Conservation (phyloP, 805 yeast species). For the Metschnikowia borealis region DNA sequence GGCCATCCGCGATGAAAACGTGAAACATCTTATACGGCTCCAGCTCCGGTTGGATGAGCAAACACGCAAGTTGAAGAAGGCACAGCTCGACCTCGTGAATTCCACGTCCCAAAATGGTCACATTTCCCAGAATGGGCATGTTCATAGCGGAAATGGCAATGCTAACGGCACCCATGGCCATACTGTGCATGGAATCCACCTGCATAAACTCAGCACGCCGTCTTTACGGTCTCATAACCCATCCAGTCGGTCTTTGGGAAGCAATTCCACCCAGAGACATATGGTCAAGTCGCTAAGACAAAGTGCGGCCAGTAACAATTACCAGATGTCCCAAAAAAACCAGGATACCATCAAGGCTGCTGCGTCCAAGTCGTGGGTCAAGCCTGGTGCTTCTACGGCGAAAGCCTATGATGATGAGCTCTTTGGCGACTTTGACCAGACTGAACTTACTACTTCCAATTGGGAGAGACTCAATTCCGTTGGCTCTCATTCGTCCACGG, state of each 20-base stretch:
- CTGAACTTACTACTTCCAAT: slow-evolving; percentile 18
- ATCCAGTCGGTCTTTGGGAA: slow-evolving; percentile 13
- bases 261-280: slow-evolving; percentile 17
- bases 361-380: slow-evolving; percentile 16
- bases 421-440: slow-evolving; percentile 41
- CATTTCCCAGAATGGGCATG: background rate
- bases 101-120: background rate
- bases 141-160: too few species aligned
- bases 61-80: slow-evolving; percentile 10
- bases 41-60: slow-evolving; percentile 39
- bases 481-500: slow-evolving; percentile 6
- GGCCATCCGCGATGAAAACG: slow-evolving; percentile 40
- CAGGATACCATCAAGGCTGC: slow-evolving; percentile 17
- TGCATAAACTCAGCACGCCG: slow-evolving; percentile 23
- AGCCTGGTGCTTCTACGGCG: slow-evolving; percentile 5
- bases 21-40: slow-evolving; percentile 38
- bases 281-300: slow-evolving; percentile 23
- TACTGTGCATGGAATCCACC: slow-evolving; percentile 4
- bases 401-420: slow-evolving; percentile 18
- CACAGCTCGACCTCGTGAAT: background rate
- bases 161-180: background rate
- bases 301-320: slow-evolving; percentile 2
- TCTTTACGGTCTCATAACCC: slow-evolving; percentile 21
- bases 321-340: slow-evolving; percentile 19
- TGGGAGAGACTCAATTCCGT: slow-evolving; percentile 26